Conservation (phyloP, 2,329 filamentous ascomycete species). For the Neurospora sp. region DNA sequence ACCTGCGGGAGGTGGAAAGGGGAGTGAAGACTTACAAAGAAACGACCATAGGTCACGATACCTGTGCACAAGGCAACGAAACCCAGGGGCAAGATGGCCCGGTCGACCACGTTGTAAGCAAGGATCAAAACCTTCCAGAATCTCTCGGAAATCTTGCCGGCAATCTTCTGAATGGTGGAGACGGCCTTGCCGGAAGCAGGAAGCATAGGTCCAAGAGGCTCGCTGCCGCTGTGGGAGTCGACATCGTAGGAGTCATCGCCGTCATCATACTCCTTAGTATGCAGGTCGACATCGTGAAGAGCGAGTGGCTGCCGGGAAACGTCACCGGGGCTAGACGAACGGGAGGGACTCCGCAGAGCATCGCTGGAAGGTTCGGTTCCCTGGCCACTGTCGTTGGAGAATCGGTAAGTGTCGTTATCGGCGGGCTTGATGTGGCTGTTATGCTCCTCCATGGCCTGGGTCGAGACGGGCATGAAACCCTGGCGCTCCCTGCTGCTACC, state of each 20-base stretch:
- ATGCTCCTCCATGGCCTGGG: slow-evolving; percentile 43
- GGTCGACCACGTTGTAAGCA: slow-evolving; percentile 61
- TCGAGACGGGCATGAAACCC: slow-evolving; percentile 54
- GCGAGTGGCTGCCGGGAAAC: slow-evolving; percentile 31
- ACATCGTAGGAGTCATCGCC: slow-evolving; percentile 35
- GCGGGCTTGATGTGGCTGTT: slow-evolving; percentile 28
- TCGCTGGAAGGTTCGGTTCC: slow-evolving; percentile 62
- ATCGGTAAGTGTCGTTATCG: slow-evolving; percentile 35
- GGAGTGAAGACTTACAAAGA: slow-evolving; percentile 57
- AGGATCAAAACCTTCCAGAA: slow-evolving; percentile 49
- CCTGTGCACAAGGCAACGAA: slow-evolving; percentile 66
- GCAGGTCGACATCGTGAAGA: slow-evolving; percentile 21
- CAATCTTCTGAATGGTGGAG: slow-evolving; percentile 44
- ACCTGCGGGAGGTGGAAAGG: neutral
- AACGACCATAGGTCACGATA: slow-evolving; percentile 66
- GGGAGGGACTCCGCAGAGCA: slow-evolving; percentile 55
- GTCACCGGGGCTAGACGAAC: slow-evolving; percentile 44
- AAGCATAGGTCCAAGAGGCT: slow-evolving; percentile 27
- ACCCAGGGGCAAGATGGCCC: slow-evolving; percentile 67
- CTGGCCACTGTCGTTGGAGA: slow-evolving; percentile 64
- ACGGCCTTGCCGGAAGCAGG: slow-evolving; percentile 38
- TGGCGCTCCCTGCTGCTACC: slow-evolving; percentile 35
- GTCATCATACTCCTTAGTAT: slow-evolving; percentile 37
- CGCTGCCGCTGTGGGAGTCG: slow-evolving; percentile 36
- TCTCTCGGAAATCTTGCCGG: slow-evolving; percentile 44